Percentiles rank a stretch among this genome's conserved stretches.
Evolutionary conservation across 805 yeast genomes (phyloP).

Genomic region (Nakazawaea ishiwadae): DNA sequence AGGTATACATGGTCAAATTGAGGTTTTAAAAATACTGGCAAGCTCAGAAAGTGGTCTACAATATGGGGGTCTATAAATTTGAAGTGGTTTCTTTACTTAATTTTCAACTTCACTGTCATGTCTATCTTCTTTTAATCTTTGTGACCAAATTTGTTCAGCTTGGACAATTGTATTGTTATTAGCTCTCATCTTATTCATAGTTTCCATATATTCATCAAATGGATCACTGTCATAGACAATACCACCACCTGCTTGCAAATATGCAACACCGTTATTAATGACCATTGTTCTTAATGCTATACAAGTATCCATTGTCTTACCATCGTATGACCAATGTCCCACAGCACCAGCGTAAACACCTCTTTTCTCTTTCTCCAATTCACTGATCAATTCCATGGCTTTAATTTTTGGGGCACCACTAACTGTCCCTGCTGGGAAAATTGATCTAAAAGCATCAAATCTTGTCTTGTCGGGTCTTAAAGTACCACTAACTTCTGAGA

Average conservation of each 20-base stretch:
- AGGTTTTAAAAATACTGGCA: no score
- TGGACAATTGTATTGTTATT: slow-evolving; percentile 86
- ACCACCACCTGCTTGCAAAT: slow-evolving; percentile 98
- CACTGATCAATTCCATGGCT: slow-evolving; percentile 93
- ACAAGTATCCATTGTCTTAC: slow-evolving; percentile 94
- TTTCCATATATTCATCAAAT: slow-evolving; percentile 91
- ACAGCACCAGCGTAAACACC: slow-evolving; percentile 99
- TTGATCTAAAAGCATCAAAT: slow-evolving; percentile 95
- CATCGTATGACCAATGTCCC: slow-evolving; percentile 96
- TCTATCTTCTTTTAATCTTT: slow-evolving; percentile 27
- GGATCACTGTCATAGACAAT: slow-evolving; percentile 95
- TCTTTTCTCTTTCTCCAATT: slow-evolving; percentile 84
- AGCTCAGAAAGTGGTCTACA: no score
- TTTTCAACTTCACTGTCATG: slow-evolving; percentile 19
- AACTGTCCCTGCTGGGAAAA: slow-evolving; percentile 99
- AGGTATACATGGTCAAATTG: no score
- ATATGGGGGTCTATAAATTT: no score
- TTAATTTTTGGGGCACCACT: slow-evolving; percentile 97
- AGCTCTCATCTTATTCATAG: slow-evolving; percentile 96
- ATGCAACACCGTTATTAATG: slow-evolving; percentile 83
- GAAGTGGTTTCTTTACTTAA: no score
- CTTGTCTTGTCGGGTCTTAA: slow-evolving; percentile 79
- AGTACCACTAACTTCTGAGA: slow-evolving; percentile 91
- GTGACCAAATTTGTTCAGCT: slow-evolving; percentile 79
- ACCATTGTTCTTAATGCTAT: slow-evolving; percentile 98